Evolutionary conservation across 441 rosid genomes (phyloP).

Genomic region (Populus hybrid): DNA sequence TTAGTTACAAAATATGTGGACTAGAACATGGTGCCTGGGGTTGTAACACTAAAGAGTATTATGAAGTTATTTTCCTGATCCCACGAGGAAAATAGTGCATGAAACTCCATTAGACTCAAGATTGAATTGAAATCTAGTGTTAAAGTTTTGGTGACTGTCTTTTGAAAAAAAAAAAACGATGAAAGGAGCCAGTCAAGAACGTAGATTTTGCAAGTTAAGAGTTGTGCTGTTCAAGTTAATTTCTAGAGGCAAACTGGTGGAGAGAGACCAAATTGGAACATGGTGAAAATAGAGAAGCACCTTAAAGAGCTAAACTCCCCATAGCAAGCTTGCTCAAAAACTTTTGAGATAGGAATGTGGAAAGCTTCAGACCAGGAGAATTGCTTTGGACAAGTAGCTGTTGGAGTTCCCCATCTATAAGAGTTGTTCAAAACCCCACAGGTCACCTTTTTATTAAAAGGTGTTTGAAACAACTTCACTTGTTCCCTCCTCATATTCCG

Average conservation of each 20-base stretch:
- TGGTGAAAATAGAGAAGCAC: constrained; percentile 15
- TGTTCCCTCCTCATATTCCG: constrained; percentile 49
- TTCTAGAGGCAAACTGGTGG: not conserved
- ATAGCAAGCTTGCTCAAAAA: constrained; percentile 41
- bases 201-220: too few species aligned
- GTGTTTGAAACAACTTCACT: constrained; percentile 36
- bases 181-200: too few species aligned
- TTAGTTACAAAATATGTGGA: too few species aligned
- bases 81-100: too few species aligned
- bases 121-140: too few species aligned
- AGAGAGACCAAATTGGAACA: not conserved
- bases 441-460: constrained; percentile 40
- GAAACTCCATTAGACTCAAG: too few species aligned
- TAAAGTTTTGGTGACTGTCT: too few species aligned
- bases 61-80: too few species aligned
- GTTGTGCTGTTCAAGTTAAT: not conserved
- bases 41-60: too few species aligned
- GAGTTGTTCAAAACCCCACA: constrained; percentile 46
- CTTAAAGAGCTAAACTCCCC: constrained; percentile 46
- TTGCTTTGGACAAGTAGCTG: constrained; percentile 44
- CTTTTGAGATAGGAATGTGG: constrained; percentile 55
- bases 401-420: constrained; percentile 59
- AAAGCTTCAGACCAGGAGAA: constrained; percentile 76
- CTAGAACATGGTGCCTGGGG: too few species aligned
- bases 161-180: too few species aligned